Base-by-base conservation (phyloP, 208 protist species). In the Leishmania gerbilli region DNA sequence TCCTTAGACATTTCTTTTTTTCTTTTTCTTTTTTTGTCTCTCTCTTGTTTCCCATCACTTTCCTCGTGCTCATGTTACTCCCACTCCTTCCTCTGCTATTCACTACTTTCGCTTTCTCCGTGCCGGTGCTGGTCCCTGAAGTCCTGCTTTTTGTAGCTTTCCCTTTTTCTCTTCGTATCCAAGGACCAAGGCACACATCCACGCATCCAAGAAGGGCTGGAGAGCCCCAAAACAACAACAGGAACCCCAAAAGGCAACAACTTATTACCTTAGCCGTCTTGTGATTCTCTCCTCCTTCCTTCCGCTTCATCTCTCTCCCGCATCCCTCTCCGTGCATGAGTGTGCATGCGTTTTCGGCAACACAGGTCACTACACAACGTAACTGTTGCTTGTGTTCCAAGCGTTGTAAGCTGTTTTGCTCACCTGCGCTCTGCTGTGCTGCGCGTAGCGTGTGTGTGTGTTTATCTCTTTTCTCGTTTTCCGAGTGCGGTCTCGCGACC, bases 31-130 rank as follows among this genome's bases (percentile, higher is more conserved):
- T 67, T 67, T 37, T 5, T 64, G 17, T 17, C 4, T 45, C 27
- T 42, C 68, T 31, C 68, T 42, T 31, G 21, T 51, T 34, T 60
- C 62, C 49, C 40, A 51, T 27, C 55, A 24, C 31, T 42, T 67
- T 68, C 31, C 62, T 34, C 31, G 9, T 40, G 13, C 62, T 21
- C 11, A 21, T 40, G 62, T 8, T 40, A 21, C 62, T 40, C 62
- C 31, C 31, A 13, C 62, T 8, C 31, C 31, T 40, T 40, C 31
- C 62, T 21, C 56, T 62, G 17, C 34, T 62, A 74, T 86, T 69
- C 47, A 76, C 68, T 60, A 37, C 79, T 42, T 78, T 81, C 37
- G 42, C 34, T 62, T 69, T 74, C 65, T 74, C 74, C 24, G 31
- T 74, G 69, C 9, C 21, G 15, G 24, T n/a, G 40, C 40, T 31